Base-by-base conservation (phyloP, 805 yeast genomes). In the Starmerella bombicola region DNA sequence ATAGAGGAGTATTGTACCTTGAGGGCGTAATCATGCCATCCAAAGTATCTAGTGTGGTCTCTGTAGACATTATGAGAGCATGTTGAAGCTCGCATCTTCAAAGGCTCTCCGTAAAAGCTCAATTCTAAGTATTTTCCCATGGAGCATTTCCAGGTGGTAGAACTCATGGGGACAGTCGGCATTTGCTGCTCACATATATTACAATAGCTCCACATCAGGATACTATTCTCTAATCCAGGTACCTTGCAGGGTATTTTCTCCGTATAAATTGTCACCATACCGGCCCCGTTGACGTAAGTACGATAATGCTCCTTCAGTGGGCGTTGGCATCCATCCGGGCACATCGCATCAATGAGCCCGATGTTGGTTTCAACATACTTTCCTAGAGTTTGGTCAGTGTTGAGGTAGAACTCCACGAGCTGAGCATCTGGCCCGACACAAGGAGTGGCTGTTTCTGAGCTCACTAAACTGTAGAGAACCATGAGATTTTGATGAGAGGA, bases 81-180 rank as follows among this genome's bases (percentile, higher is more conserved):
- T 17, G 70, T 67, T 1, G 78, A 80, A 2, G 76, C 79, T 5
- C 75, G 65, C 42, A 75, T 64, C 12, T 71, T 65, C 29, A 74
- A 63, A 16, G 64, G 66, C 26, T 66, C 60, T 41, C 80, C 73
- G 81, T 93, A 84, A 56, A 86, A 86, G 23, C 80, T 66, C 18
- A 86, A 64, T 62, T 91, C 97, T 19, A 91, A 64, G 56, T 81
- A 91, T 55, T 93, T 93, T 0, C 97, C 98, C 60, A 91, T 78
- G 0, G 97, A 88, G 48, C 77, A 78, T 54, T 78, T 84, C 78
- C 93, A 86, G 0, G 96, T 77, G 30, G 76, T 76, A 36, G 84
- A 88, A 52, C 81, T 80, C 78, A 93, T 74, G 16, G 82, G 81
- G 12, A 78, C 62, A 5, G 80, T 75, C 0, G 95, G 91, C 2